Evolutionary conservation across 2,329 filamentous ascomycete genomes (phyloP).

Genomic region (Fusarium staphyleae): DNA sequence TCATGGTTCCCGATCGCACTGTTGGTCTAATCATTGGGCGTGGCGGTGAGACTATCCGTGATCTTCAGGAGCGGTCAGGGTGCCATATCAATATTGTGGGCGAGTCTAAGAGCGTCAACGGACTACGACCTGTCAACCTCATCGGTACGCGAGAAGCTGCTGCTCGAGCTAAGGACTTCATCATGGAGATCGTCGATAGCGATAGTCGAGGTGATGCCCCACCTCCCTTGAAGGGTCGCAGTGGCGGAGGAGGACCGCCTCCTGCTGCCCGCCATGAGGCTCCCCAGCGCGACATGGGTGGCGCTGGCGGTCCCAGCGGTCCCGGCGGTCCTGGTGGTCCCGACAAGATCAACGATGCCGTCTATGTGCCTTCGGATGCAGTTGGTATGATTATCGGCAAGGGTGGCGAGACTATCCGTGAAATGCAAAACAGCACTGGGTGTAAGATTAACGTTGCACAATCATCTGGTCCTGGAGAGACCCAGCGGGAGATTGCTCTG

Average conservation of each 20-base stretch:
- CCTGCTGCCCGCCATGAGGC: too few species aligned
- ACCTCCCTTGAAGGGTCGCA: slow-evolving; percentile 35
- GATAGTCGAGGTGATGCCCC: slow-evolving; percentile 70
- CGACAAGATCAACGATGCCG: slow-evolving; percentile 82
- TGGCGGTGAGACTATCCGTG: slow-evolving; percentile 89
- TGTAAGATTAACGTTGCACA: slow-evolving; percentile 96
- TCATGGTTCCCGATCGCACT: slow-evolving; percentile 93
- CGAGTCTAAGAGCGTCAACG: slow-evolving; percentile 91
- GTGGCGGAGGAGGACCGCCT: too few species aligned
- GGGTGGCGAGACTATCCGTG: slow-evolving; percentile 90
- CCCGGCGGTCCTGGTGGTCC: slow-evolving; percentile 50
- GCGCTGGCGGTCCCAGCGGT: slow-evolving; percentile 26
- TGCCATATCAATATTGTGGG: slow-evolving; percentile 96
- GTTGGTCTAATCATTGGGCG: slow-evolving; percentile 94
- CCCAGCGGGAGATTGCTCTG: slow-evolving; percentile 85
- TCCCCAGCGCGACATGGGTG: slow-evolving; percentile 6
- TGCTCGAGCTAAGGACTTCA: slow-evolving; percentile 81
- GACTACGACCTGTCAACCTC: slow-evolving; percentile 86
- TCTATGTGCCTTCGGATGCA: slow-evolving; percentile 86
- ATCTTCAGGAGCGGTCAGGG: slow-evolving; percentile 89
- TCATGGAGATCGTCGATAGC: slow-evolving; percentile 93
- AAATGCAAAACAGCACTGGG: slow-evolving; percentile 86
- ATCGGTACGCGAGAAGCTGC: slow-evolving; percentile 81
- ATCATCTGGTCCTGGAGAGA: slow-evolving; percentile 77
- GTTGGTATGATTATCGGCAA: slow-evolving; percentile 98